phyloP scores from a whole-genome alignment of 164 flowering plant species.

The Brasenia schreberi region DNA sequence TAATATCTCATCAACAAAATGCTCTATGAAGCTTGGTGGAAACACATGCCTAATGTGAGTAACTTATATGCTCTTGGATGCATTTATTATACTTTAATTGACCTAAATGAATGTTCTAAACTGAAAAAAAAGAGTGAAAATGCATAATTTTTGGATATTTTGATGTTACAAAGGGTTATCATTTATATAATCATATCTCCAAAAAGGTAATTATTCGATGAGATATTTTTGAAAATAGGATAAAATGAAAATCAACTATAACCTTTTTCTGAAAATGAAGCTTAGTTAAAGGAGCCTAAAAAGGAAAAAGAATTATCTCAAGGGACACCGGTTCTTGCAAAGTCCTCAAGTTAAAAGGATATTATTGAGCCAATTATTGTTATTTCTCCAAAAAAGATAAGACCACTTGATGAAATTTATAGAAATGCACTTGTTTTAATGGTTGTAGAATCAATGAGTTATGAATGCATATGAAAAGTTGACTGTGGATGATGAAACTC shows the following conservation, averaged over 20 bases:
- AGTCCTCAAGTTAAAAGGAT: too few species aligned
- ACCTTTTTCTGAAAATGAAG: not conserved
- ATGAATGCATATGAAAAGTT: too few species aligned
- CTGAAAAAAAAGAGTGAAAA: conserved; percentile 6
- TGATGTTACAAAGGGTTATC: conserved; percentile 3
- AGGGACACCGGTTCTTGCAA: too few species aligned
- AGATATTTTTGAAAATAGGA: conserved; percentile 3
- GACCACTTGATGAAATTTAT: too few species aligned
- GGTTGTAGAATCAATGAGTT: too few species aligned
- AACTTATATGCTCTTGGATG: conserved; percentile 3
- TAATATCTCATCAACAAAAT: conserved; percentile 7
- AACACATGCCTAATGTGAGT: conserved; percentile 1
- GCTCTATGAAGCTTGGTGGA: conserved; percentile 7
- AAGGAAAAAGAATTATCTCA: too few species aligned
- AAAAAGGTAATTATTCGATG: conserved; percentile 1
- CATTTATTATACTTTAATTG: conserved; percentile 3
- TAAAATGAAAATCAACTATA: not conserved
- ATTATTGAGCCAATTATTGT: too few species aligned
- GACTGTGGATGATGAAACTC: not conserved
- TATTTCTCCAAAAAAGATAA: too few species aligned
- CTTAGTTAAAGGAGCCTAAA: too few species aligned
- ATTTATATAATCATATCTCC: not conserved
- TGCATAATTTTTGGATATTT: conserved; percentile 8
- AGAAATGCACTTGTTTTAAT: too few species aligned
- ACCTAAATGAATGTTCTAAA: not conserved